Evolutionary conservation across 441 rosid genomes (phyloP), one percentile per base, ranked within the genome.

Genomic region (Pelargonium citronellum): DNA sequence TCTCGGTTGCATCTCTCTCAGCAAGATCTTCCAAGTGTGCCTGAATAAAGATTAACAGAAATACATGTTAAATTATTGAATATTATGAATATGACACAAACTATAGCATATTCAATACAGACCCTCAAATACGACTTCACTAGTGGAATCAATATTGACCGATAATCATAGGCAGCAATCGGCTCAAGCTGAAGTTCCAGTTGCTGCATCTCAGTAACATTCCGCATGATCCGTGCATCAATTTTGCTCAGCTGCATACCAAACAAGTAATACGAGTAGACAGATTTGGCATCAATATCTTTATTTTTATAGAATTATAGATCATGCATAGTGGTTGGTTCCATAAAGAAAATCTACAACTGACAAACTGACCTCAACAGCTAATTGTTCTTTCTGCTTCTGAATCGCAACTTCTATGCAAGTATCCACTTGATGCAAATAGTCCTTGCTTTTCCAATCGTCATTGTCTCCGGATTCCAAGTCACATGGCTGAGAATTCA

Each of bases 1-100:
- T 91, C 86, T 91, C 91, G 13, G 87, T 91, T 66, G 97, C 99
- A 86, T 90, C 91, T 83, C 88, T 91, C 84, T 91, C 96, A 49
- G 95, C 97, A 79, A 90, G 86, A 77, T 86, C 90, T 89, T 91
- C 97, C 83, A 95, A 84, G 81, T 77, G 88, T 70, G 89, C 87
- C 99, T 95, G 69, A 22, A 22, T 22, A 22, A 22, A 22, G 24
- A 22, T 22, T 22, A 22, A 22, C 24, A 22, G 24, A 22, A 22
- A 22, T 22, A 22, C 24, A 22, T 22, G 24, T 22, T 22, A 22
- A 22, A 22, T 22, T 22, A 22, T 0, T 22, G 24, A 22, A 22
- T 22, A 22, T 22, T 22, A 22, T 22, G 24, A 22, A 22, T 22
- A 22, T 22, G 24, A 22, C 24, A 22, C 24, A 22, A 22, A 22